phyloP scores from a whole-genome alignment of 352 stramenopile species.

The Phytophthora uliginosa region DNA sequence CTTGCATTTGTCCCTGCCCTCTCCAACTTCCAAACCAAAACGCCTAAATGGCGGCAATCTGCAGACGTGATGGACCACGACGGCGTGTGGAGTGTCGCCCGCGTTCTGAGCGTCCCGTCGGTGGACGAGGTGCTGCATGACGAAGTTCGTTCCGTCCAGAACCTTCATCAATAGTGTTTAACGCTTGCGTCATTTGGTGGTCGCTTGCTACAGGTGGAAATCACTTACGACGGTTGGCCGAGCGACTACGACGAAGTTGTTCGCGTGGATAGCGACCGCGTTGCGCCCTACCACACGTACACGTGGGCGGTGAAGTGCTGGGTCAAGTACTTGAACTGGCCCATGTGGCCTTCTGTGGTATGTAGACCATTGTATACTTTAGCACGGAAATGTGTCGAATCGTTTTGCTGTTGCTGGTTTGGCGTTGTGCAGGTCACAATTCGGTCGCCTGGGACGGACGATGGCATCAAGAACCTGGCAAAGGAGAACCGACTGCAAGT shows the following conservation, averaged over 20 bases:
- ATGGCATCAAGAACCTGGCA: constrained; percentile 38
- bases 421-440: constrained; percentile 53
- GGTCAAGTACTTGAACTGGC: constrained; percentile 67
- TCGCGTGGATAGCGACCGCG: constrained; percentile 50
- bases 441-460: constrained; percentile 47
- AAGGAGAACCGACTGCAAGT: constrained; percentile 50
- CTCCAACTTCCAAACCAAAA: not conserved
- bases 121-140: constrained; percentile 6
- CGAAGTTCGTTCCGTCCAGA: too few species aligned
- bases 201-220: constrained; percentile 42
- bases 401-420: not conserved
- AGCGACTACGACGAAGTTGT: constrained; percentile 66
- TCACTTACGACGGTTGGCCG: constrained; percentile 73
- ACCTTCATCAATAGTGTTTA: too few species aligned
- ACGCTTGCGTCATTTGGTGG: not conserved
- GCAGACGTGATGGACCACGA: constrained; percentile 65
- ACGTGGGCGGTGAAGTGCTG: constrained; percentile 22
- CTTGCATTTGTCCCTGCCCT: not conserved
- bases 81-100: constrained; percentile 69
- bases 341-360: constrained; percentile 70
- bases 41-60: not conserved
- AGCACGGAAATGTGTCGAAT: not conserved
- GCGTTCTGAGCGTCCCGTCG: constrained; percentile 40
- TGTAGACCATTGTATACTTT: not conserved
- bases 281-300: constrained; percentile 63